Evolutionary conservation across 192 early-diverging fungal genomes (phyloP), one percentile per base, ranked within the genome.

Genomic region (Glomus cerebriforme): DNA sequence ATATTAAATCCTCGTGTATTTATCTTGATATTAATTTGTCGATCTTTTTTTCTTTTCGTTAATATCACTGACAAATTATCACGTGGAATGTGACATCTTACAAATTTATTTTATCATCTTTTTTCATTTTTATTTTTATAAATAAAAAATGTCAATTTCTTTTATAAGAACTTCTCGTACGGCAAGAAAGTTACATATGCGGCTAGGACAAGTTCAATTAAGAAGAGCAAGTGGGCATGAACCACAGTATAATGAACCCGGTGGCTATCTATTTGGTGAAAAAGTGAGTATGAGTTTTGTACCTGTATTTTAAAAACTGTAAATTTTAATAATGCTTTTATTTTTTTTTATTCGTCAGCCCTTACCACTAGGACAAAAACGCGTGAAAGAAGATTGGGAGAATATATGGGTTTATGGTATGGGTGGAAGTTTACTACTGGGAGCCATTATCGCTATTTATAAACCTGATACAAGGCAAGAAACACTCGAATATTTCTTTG

Each of bases 341-440:
- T 0, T 66, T 31, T 62, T 15, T 12, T 67, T 37, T 27, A 31
- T 64, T 70, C 15, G 8, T 2, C 82, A 91, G 87, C 84, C 83
- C 49, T 77, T 81, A 12, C 58, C 85, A 81, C 85, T 87, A 2
- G 92, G 92, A 65, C 81, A 89, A 78, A 92, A 92, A 83, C 89
- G 89, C 79, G 87, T 91, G 59, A 90, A 88, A 79, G 93, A 93
- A 60, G 89, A 90, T 73, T 95, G 93, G 93, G 93, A 95, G 84
- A 81, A 81, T 60, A 69, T 90, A 59, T 93, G 85, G 81, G 81
- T 86, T 35, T 89, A 88, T 71, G 92, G 91, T 39, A 88, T 92
- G 80, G 73, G 86, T 12, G 89, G 92, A 31, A 85, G 88, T 39
- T 88, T 93, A 76, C 79, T 79, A 15, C 65, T 92, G 67, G 87